Base-by-base conservation (phyloP, 1,284 basidiomycete genomes). In the Trametes polyzona region DNA sequence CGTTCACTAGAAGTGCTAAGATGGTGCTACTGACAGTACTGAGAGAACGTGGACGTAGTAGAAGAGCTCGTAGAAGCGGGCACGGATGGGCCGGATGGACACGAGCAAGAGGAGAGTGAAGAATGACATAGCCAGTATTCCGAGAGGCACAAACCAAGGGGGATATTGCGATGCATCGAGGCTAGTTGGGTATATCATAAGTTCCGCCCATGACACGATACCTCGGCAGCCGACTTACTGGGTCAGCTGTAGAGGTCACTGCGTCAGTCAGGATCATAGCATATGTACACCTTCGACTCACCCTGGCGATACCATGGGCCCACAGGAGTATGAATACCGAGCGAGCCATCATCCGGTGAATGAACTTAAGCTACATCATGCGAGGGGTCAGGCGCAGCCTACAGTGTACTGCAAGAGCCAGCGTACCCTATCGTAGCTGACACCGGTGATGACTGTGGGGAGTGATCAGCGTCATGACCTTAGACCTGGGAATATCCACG, bases 341-440 rank as follows among this genome's bases (percentile, higher is more conserved):
- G 1, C 84, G 75, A 17, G 83, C 78, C 2, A 71, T 68, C 68
- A 82, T 79, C 4, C 83, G 78, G 62, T 87, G 84, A 2, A 83
- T 50, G 52, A 73, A 78, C 60, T 82, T 82, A 2, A 83, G 64
- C 83, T 83, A 35, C 3, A 39, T 0, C 3, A 17, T 8, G 4
- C 5, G 2, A 8, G 21, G 27, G 19, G 10, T 47, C 19, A 14
- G n/a, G 39, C 2, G 16, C 33, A 17, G 10, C 17, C 26, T 14
- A 6, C 12, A 7, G 10, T 19, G 11, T 4, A 17, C 9, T 10
- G 29, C 16, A 16, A 4, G n/a, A 2, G 9, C n/a, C 17, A 10
- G 29, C n/a, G 14, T 58, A 47, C 83, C 74, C 83, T 84, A 54
- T 87, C 83, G 64, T 82, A 84, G 44, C 80, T 74, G 37, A 88